Evolutionary conservation across 345 rosid genomes (phyloP).

Genomic region (Euphorbia tirucalli): DNA sequence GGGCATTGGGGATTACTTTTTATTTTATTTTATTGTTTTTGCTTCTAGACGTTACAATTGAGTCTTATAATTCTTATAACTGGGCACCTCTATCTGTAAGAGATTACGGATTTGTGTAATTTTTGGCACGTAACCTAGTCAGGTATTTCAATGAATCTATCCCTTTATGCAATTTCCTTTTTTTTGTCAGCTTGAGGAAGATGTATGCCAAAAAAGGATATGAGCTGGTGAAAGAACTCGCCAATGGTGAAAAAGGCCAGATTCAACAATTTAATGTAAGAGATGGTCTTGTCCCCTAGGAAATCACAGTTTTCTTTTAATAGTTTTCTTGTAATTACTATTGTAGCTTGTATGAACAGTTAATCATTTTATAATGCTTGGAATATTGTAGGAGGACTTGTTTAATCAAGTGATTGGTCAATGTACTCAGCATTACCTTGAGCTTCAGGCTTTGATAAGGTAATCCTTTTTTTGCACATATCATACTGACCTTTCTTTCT

Average conservation of each 20-base stretch:
- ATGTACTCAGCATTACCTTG: constrained; percentile 28
- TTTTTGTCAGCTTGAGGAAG: constrained; percentile 11
- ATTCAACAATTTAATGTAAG: constrained; percentile 36
- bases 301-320: not conserved
- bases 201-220: constrained; percentile 35
- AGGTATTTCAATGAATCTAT: not conserved
- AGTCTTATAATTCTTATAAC: no score
- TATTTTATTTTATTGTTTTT: no score
- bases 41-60: no score
- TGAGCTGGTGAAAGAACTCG: constrained; percentile 30
- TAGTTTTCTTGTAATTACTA: not conserved
- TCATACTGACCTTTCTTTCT: not conserved
- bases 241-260: constrained; percentile 28
- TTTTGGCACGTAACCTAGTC: not conserved
- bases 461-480: not conserved
- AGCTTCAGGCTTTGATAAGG: constrained; percentile 33
- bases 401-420: constrained; percentile 33
- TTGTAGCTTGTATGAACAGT: not conserved
- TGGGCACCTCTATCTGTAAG: no score
- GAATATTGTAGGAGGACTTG: constrained; percentile 24
- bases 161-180: not conserved
- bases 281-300: not conserved
- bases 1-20: no score
- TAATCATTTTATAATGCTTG: not conserved
- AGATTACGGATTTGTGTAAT: not conserved